Conservation (phyloP, 1,284 basidiomycete genomes). For the Apiotrichum laibachii region DNA sequence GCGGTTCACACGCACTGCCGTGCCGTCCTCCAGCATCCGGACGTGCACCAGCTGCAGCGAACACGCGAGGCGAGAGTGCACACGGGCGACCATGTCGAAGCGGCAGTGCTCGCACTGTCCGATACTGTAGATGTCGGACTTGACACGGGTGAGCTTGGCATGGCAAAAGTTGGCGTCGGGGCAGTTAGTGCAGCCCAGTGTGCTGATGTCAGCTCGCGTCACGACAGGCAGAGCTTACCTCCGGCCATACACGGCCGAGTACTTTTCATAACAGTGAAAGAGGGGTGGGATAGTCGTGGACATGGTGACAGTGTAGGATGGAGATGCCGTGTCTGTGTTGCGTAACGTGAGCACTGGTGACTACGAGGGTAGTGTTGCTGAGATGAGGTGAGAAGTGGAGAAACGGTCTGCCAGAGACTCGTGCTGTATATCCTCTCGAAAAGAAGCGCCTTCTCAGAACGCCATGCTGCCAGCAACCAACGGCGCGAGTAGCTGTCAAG, state of each 20-base stretch:
- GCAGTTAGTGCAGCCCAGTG: not conserved
- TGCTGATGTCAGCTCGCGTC: not conserved
- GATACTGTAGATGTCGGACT: not conserved
- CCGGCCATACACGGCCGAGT: not conserved
- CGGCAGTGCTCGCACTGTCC: conserved; percentile 5
- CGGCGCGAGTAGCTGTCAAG: too few species aligned
- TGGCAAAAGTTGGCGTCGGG: not conserved
- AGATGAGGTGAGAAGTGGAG: too few species aligned
- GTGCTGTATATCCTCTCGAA: too few species aligned
- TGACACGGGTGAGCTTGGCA: conserved; percentile 4
- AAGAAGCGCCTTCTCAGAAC: too few species aligned
- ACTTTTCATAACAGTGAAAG: conserved; percentile 5
- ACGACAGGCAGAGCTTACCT: not conserved
- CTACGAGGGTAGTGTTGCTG: too few species aligned
- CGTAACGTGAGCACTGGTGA: too few species aligned
- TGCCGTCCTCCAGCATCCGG: not conserved
- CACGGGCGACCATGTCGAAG: not conserved
- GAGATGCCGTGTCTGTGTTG: not conserved
- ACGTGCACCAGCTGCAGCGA: not conserved
- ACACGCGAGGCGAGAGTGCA: not conserved
- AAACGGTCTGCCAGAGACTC: too few species aligned
- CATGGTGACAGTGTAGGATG: not conserved
- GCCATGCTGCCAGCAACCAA: too few species aligned
- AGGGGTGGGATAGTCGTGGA: not conserved
- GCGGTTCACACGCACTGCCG: not conserved